A percentile compares a stretch with the other conserved stretches of the same genome.
Conservation (phyloP, 2,329 filamentous ascomycete species). For the Neopestalotiopsis clavispora region DNA sequence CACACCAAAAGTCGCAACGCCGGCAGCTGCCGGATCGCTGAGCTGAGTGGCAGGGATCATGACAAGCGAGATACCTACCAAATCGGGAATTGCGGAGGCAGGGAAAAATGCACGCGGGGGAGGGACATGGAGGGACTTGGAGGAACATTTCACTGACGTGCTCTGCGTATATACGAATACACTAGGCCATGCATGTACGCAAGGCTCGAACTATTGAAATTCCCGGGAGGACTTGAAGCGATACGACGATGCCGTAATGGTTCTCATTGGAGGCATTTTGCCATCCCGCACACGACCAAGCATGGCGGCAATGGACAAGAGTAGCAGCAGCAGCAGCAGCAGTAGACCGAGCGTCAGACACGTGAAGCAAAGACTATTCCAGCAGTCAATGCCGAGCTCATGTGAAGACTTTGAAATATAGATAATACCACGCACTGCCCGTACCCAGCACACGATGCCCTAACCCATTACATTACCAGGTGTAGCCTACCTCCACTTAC, state of each 20-base stretch:
- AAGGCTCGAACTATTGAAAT: background rate
- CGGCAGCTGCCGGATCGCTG: slow-evolving; percentile 1
- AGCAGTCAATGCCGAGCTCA: too few relatives aligned
- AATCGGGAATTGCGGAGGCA: slow-evolving; percentile 9
- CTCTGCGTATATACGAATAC: too few relatives aligned
- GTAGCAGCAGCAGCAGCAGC: too few relatives aligned
- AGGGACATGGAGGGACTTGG: background rate
- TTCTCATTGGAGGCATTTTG: slow-evolving; percentile 11
- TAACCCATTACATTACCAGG: background rate
- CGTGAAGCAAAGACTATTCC: too few relatives aligned
- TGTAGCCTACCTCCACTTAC: background rate
- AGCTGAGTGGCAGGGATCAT: background rate
- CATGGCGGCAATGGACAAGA: background rate
- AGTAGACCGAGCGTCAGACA: too few relatives aligned
- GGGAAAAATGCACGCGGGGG: background rate
- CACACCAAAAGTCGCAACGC: background rate
- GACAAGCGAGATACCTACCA: background rate
- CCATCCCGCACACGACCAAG: background rate
- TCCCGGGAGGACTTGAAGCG: background rate
- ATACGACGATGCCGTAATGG: background rate
- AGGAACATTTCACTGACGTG: too few relatives aligned
- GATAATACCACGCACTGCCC: too few relatives aligned
- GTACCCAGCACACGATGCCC: too few relatives aligned
- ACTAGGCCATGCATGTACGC: background rate
- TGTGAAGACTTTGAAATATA: too few relatives aligned